A percentile compares a stretch with the other conserved stretches of the same genome.
These are phyloP conservation scores for Colletotrichum sp. DNA, from an alignment of 2,329 filamentous ascomycete genomes.

Conservation along the genomic window DNA sequence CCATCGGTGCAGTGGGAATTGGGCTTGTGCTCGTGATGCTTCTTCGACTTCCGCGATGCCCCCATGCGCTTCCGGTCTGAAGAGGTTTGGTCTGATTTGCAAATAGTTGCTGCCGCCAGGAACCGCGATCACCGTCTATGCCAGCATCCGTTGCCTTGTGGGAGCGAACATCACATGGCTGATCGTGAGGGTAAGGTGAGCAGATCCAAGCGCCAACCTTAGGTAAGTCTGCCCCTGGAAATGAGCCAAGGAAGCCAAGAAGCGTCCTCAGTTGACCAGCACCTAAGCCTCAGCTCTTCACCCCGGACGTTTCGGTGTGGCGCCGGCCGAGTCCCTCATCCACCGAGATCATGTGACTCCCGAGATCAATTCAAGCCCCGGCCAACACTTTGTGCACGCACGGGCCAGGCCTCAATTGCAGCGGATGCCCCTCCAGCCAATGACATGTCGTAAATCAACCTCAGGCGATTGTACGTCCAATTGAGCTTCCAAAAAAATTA, in stretches of 20 bases:
- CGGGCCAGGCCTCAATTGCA: not conserved
- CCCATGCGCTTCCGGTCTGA: not conserved
- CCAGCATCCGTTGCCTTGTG: not conserved
- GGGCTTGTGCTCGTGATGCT: not conserved
- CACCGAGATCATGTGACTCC: not conserved
- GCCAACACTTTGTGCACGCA: not conserved
- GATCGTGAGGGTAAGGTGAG: not conserved
- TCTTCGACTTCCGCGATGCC: not conserved
- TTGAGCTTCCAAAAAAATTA: slow-evolving; percentile 24
- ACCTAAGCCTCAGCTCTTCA: not conserved
- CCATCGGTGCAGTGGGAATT: not conserved
- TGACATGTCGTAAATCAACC: not conserved
- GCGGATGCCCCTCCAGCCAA: not conserved
- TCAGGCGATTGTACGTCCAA: slow-evolving; percentile 7
- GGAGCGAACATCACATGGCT: not conserved
- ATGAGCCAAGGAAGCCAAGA: not conserved
- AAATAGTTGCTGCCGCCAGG: not conserved
- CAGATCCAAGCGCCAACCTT: not conserved
- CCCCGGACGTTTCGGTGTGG: not conserved
- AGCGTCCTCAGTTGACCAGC: not conserved
- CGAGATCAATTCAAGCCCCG: not conserved
- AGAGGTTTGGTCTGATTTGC: not conserved
- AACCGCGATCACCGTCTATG: not conserved
- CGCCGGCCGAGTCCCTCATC: not conserved
- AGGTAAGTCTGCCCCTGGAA: not conserved